Evolutionary conservation across 2,329 filamentous ascomycete species (phyloP), one percentile per base, ranked within the genome.

Genomic region (Canariomyces notabilis): DNA sequence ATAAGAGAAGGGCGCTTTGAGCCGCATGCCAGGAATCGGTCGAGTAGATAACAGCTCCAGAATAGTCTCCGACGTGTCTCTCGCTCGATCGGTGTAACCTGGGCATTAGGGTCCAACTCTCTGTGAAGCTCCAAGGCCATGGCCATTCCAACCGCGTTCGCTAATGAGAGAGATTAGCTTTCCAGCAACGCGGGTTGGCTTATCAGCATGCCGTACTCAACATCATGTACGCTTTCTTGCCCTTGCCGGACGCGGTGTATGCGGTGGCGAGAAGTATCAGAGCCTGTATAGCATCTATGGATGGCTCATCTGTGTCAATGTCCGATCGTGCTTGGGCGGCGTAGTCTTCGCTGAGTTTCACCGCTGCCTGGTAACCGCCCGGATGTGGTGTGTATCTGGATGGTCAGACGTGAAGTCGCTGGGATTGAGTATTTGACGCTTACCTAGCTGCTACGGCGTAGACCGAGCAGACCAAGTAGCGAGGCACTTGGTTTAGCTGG

Each of bases 21-120:
- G 14, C 89, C 89, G 54, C 85, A 89, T 1, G 85, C 80, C 55
- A 83, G 76, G 57, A 91, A 93, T n/a, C 86, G 79, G 61, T 95
- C 89, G 64, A 94, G 82, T 20, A 94, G 70, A 58, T 93, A 95
- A 61, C 87, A 91, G 2, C 86, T 83, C 89, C 89, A 95, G 64
- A 95, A 95, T 2, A 94, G 70, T n/a, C 86, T 77, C 44, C 89
- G 75, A 37, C 86, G 77, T 59, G 83, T 82, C 67, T 94, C 89
- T 46, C 85, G 77, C 60, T 94, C 88, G 4, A 80, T 70, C 0
- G 80, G 74, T 0, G 80, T 77, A 9, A 86, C 74, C 45, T 79
- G 77, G 11, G 79, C 70, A 41, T 79, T 77, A 5, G 72, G 61
- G 19, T 88, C 82, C 35, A 84, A 69, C 66, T 95, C 89, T 23